A percentile compares a stretch with the other conserved stretches of the same genome.
Evolutionary conservation across 2,329 filamentous ascomycete species (phyloP).

Genomic region (Magnaporthiopsis incrustans): DNA sequence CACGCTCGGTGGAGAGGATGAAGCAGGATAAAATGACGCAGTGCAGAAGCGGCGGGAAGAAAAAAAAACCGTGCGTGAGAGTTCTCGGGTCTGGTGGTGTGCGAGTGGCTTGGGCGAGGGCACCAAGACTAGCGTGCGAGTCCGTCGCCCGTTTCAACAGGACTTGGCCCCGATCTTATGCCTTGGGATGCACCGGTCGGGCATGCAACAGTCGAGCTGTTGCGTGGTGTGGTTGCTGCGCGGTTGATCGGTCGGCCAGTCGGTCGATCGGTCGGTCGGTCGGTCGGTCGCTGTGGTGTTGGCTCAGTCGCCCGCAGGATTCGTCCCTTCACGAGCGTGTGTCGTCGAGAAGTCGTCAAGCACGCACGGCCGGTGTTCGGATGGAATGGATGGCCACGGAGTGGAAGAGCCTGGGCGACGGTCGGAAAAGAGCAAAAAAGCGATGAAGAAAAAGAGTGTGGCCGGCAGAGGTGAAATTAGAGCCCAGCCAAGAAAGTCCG

Average conservation of each 20-base stretch:
- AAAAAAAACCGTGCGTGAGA: background rate
- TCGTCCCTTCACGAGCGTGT: background rate
- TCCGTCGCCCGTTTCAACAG: background rate
- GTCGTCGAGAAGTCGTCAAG: no score
- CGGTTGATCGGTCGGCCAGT: no score
- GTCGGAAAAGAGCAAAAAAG: no score
- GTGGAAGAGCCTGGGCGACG: background rate
- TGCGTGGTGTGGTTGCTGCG: background rate
- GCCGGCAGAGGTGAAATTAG: background rate
- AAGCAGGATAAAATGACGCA: background rate
- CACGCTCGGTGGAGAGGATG: background rate
- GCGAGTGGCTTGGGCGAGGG: background rate
- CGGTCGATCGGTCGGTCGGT: no score
- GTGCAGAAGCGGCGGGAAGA: background rate
- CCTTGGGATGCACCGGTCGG: background rate
- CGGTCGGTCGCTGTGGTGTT: background rate
- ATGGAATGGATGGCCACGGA: background rate
- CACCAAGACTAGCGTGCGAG: background rate
- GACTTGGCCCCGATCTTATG: background rate
- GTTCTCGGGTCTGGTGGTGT: background rate
- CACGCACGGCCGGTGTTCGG: background rate
- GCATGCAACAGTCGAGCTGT: background rate
- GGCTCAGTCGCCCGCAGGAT: background rate
- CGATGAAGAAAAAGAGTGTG: no score
- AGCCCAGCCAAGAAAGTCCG: background rate